Evolutionary conservation across 2,329 filamentous ascomycete species (phyloP).

Genomic region (Geoglossum cookeanum): DNA sequence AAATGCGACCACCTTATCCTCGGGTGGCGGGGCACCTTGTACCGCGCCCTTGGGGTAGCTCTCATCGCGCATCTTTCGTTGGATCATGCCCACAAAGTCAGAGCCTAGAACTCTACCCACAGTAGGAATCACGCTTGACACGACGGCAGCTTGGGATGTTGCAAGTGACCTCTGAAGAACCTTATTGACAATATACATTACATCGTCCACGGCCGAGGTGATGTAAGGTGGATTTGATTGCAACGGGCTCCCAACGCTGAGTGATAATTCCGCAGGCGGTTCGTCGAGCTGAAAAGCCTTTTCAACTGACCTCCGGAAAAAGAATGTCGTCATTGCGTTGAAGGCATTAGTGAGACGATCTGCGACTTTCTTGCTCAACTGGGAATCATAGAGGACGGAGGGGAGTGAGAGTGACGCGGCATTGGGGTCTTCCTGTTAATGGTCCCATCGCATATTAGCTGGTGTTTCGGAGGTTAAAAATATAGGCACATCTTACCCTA

Average conservation of each 20-base stretch:
- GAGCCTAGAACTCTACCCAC: constrained; percentile 63
- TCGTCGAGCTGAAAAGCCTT: constrained; percentile 97
- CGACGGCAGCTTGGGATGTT: constrained; percentile 63
- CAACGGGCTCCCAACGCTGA: constrained; percentile 53
- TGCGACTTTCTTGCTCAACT: constrained; percentile 59
- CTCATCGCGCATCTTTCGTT: constrained; percentile 94
- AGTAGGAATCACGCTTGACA: constrained; percentile 59
- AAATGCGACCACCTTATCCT: constrained; percentile 75
- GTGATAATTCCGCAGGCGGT: constrained; percentile 55
- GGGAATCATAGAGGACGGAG: constrained; percentile 56
- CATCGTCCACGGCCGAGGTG: constrained; percentile 87
- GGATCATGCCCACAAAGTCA: constrained; percentile 93
- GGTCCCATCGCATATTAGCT: constrained; percentile 13
- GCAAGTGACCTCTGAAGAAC: constrained; percentile 72
- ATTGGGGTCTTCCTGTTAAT: constrained; percentile 14
- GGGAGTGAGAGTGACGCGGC: constrained; percentile 46
- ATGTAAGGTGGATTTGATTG: constrained; percentile 73
- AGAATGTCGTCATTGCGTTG: constrained; percentile 86
- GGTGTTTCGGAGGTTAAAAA: constrained; percentile 10
- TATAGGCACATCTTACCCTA: constrained; percentile 34
- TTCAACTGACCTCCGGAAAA: constrained; percentile 88
- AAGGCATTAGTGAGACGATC: constrained; percentile 62
- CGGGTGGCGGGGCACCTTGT: constrained; percentile 66
- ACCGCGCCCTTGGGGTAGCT: constrained; percentile 67
- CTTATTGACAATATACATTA: constrained; percentile 97